Percentiles rank a stretch among this genome's conserved stretches.
phyloP scores from a whole-genome alignment of 2,329 filamentous ascomycete genomes.

The Fusarium sp. region DNA sequence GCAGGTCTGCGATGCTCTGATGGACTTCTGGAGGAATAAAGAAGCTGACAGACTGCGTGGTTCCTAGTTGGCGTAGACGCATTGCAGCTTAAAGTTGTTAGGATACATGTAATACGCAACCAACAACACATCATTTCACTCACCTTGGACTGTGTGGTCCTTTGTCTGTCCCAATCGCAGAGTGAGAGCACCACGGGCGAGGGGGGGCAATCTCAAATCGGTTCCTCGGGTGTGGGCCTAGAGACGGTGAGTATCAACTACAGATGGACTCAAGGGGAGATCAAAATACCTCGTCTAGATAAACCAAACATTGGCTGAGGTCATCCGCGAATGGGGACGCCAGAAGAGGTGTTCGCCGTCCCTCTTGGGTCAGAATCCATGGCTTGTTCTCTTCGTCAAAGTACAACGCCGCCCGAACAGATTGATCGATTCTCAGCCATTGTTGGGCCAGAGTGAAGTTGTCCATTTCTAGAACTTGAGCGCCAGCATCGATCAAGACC shows the following conservation, averaged over 20 bases:
- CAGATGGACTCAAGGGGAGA: too few relatives aligned
- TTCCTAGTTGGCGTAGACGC: slow-evolving; percentile 68
- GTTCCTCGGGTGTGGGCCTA: slow-evolving; percentile 57
- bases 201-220: slow-evolving; percentile 65
- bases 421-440: slow-evolving; percentile 63
- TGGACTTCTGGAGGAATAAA: slow-evolving; percentile 71
- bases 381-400: slow-evolving; percentile 53
- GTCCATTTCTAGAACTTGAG: slow-evolving; percentile 71
- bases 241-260: background rate
- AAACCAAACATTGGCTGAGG: slow-evolving; percentile 57
- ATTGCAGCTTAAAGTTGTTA: slow-evolving; percentile 64
- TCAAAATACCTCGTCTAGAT: slow-evolving; percentile 67
- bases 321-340: slow-evolving; percentile 39
- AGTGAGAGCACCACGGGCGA: slow-evolving; percentile 65
- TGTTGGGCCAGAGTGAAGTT: slow-evolving; percentile 61
- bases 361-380: slow-evolving; percentile 36
- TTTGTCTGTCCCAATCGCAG: slow-evolving; percentile 69
- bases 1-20: slow-evolving; percentile 68
- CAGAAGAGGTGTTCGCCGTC: slow-evolving; percentile 27
- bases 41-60: slow-evolving; percentile 66
- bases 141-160: slow-evolving; percentile 64
- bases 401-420: slow-evolving; percentile 64
- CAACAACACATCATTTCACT: slow-evolving; percentile 37
- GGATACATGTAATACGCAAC: background rate
- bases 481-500: slow-evolving; percentile 74